These are phyloP conservation scores for Acanthochlamys bracteata DNA, from an alignment of 106 monocot species.

Conservation along the genomic window DNA sequence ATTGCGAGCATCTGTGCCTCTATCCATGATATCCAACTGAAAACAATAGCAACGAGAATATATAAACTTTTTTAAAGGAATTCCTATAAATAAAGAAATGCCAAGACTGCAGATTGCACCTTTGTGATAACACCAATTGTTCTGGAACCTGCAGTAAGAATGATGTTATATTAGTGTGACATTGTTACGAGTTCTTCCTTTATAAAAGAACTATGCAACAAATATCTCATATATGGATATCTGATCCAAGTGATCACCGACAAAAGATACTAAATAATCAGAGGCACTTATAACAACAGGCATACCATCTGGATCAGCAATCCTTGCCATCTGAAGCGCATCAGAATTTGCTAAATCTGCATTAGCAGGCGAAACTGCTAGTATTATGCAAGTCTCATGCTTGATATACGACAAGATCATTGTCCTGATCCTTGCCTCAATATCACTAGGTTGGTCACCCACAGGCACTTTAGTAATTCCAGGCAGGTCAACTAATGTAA, in stretches of 20 bases:
- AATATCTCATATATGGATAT: background rate
- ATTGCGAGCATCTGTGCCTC: slow-evolving; percentile 77
- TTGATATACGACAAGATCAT: slow-evolving; percentile 78
- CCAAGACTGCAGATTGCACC: slow-evolving; percentile 25
- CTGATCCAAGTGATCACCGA: no score
- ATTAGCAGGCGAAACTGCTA: slow-evolving; percentile 91
- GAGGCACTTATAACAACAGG: no score
- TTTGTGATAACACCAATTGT: slow-evolving; percentile 99
- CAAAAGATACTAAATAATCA: no score
- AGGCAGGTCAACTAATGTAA: slow-evolving; percentile 84
- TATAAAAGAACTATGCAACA: background rate
- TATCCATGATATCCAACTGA: slow-evolving; percentile 87
- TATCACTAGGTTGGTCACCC: slow-evolving; percentile 80
- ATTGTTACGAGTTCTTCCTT: background rate
- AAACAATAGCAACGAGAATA: slow-evolving; percentile 13
- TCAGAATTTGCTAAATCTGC: slow-evolving; percentile 85
- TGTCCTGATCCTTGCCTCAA: slow-evolving; percentile 63
- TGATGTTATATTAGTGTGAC: background rate
- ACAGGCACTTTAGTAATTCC: slow-evolving; percentile 88
- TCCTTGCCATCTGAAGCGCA: slow-evolving; percentile 85
- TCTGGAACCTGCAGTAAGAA: slow-evolving; percentile 35
- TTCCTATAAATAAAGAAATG: background rate
- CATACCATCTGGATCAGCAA: slow-evolving; percentile 83
- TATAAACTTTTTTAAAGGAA: background rate
- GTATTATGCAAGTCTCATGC: slow-evolving; percentile 70